Conservation (phyloP, 495 filamentous ascomycete species). For the Daldinia loculata region DNA sequence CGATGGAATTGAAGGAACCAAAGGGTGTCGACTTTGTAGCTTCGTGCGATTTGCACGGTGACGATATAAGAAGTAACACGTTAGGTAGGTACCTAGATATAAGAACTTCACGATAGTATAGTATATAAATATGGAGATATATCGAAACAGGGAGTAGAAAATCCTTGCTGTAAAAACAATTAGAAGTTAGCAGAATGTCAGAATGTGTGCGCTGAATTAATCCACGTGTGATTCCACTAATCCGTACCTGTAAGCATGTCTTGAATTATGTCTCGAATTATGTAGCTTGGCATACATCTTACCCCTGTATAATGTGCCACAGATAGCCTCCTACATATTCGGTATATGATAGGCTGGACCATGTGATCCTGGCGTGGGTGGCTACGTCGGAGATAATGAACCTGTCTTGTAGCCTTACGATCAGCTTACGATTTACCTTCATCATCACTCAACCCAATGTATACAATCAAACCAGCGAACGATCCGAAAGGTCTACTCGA, state of each 20-base stretch:
- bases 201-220: not conserved
- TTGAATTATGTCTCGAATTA: not conserved
- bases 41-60: not conserved
- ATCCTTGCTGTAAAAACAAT: not conserved
- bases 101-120: not conserved
- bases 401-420: not conserved
- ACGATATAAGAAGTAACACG: not conserved
- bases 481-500: not conserved
- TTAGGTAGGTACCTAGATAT: too few relatives aligned
- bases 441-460: not conserved
- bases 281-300: not conserved
- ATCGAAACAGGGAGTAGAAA: not conserved
- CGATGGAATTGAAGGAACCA: too few relatives aligned
- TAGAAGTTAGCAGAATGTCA: not conserved
- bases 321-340: not conserved
- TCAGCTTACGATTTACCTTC: not conserved
- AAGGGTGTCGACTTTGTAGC: not conserved
- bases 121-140: not conserved
- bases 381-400: not conserved
- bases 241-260: not conserved
- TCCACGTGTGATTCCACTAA: not conserved
- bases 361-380: not conserved
- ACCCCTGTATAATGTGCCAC: not conserved
- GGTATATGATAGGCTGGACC: not conserved
- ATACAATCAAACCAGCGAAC: not conserved